phyloP scores from a whole-genome alignment of 257 asterid genomes.

The Gentiana straminea region DNA sequence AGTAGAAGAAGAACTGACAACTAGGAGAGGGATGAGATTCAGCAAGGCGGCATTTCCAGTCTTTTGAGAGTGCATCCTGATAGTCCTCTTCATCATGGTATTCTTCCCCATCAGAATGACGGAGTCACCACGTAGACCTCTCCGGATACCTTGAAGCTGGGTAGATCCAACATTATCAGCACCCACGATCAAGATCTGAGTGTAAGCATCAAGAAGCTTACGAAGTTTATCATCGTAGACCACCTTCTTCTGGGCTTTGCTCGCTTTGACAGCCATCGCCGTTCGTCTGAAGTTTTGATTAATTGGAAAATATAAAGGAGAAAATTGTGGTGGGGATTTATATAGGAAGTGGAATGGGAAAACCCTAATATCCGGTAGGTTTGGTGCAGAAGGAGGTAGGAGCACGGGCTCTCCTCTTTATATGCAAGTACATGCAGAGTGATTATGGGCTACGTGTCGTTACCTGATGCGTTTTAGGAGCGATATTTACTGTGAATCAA shows the following conservation, averaged over 20 bases:
- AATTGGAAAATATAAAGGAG: no score
- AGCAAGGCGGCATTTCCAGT: constrained; percentile 17
- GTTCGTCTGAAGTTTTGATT: neutral
- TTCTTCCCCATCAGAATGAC: constrained; percentile 26
- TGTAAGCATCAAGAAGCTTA: constrained; percentile 20
- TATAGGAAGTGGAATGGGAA: no score
- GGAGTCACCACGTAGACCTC: constrained; percentile 26
- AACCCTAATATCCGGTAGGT: no score
- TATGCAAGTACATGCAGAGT: no score
- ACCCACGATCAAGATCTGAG: constrained; percentile 18
- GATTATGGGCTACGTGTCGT: no score
- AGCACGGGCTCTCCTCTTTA: no score
- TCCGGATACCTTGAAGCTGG: constrained; percentile 22
- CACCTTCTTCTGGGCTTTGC: constrained; percentile 16
- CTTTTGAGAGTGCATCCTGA: constrained; percentile 19
- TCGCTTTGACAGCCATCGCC: constrained; percentile 18
- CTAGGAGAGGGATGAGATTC: constrained; percentile 21
- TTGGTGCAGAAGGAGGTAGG: no score
- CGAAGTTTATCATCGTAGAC: constrained; percentile 20
- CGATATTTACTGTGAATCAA: no score
- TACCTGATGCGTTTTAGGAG: no score
- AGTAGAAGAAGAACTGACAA: constrained; percentile 7
- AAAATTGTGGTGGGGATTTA: no score
- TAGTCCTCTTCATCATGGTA: constrained; percentile 31
- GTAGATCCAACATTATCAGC: constrained; percentile 25